Conservation (phyloP, 2,329 filamentous ascomycete genomes). For the Epichloe festucae region DNA sequence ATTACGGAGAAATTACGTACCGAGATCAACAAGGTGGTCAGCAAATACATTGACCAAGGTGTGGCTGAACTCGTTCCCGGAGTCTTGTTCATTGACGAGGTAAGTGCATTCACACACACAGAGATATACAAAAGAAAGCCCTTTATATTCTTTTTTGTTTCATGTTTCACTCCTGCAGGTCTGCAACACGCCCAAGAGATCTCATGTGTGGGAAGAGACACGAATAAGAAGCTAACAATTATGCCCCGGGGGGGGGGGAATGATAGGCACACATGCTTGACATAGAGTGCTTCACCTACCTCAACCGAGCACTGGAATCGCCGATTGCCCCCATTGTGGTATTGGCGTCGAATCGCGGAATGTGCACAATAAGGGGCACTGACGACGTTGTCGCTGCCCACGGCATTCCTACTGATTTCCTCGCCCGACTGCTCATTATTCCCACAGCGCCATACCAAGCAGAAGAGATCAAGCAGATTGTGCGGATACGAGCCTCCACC, state of each 20-base stretch:
- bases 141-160: neutral
- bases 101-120: slow-evolving; percentile 26
- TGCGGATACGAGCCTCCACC: slow-evolving; percentile 69
- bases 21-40: slow-evolving; percentile 99
- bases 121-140: neutral
- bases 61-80: slow-evolving; percentile 96
- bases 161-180: neutral
- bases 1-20: slow-evolving; percentile 93
- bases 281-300: slow-evolving; percentile 96
- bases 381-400: slow-evolving; percentile 74
- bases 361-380: slow-evolving; percentile 83
- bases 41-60: slow-evolving; percentile 96
- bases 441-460: slow-evolving; percentile 82
- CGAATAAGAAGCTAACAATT: slow-evolving; percentile 2
- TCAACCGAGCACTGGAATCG: slow-evolving; percentile 95
- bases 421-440: slow-evolving; percentile 88
- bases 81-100: slow-evolving; percentile 97
- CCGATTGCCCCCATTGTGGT: slow-evolving; percentile 94
- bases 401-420: slow-evolving; percentile 85
- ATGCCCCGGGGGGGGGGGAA: neutral
- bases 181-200: neutral
- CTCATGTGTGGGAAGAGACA: neutral
- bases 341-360: slow-evolving; percentile 89
- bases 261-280: slow-evolving; percentile 94
- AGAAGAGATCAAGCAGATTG: slow-evolving; percentile 86